A percentile compares a stretch with the other conserved stretches of the same genome.
Conservation (phyloP, 805 yeast species). For the Pichia pseudocactophila region DNA sequence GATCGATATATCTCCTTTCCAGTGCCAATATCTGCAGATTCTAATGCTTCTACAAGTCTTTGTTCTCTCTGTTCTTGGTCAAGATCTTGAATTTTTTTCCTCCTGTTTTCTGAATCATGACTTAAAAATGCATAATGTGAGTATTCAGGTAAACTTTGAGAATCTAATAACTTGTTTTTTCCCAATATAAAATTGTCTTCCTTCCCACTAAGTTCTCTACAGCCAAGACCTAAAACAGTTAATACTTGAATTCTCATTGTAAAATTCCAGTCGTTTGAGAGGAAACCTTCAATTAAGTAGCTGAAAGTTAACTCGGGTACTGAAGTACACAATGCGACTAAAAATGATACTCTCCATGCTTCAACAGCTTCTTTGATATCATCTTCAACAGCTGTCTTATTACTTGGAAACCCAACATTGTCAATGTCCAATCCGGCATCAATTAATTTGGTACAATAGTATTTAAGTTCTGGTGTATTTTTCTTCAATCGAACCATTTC, state of each 20-base stretch:
- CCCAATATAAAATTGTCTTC: conserved; percentile 42
- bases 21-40: conserved; percentile 17
- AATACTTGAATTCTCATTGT: conserved; percentile 68
- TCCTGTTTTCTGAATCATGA: conserved; percentile 19
- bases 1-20: conserved; percentile 40
- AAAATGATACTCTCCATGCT: conserved; percentile 49
- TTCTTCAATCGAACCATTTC: conserved; percentile 59
- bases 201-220: conserved; percentile 54
- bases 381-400: conserved; percentile 4
- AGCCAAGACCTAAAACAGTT: conserved; percentile 60
- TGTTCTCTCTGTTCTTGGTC: conserved; percentile 39
- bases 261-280: conserved; percentile 70
- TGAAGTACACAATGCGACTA: conserved; percentile 56
- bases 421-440: conserved; percentile 42
- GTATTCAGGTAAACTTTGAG: conserved; percentile 35
- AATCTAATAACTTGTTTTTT: conserved; percentile 25
- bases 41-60: conserved; percentile 16
- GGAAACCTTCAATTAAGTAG: conserved; percentile 39
- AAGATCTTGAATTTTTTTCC: conserved; percentile 18
- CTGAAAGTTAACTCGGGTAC: conserved; percentile 34
- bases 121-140: conserved; percentile 36
- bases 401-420: conserved; percentile 27
- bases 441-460: conserved; percentile 48
- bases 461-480: conserved; percentile 52
- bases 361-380: conserved; percentile 51